Base-by-base conservation (phyloP, 1,284 basidiomycete species). In the Cystobasidiaceae sp. region DNA sequence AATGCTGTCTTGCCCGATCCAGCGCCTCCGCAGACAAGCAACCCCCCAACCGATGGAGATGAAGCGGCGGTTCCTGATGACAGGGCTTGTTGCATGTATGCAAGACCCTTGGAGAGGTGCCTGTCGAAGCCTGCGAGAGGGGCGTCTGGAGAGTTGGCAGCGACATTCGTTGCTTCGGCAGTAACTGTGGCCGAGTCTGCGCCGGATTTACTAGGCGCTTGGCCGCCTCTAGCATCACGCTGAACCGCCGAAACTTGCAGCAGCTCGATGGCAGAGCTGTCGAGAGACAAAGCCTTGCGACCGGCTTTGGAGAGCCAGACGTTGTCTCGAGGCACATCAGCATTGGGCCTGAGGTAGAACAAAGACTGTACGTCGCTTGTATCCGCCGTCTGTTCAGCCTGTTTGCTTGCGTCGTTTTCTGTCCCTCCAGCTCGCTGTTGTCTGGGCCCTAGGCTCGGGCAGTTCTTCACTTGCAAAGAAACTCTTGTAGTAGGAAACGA, bases 1-100 rank as follows among this genome's bases (percentile, higher is more conserved):
- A 94, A 81, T 0, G 86, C 86, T 0, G 91, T 93, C 77, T 93
- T 93, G 0, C 93, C 82, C 0, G 79, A 79, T 0, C 82, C 81
- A 44, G 79, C 76, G 3, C 75, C 74, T 0, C 82, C 82, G 1
- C 76, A 75, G 4, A 83, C 60, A 2, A 83, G 72, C 0, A 82
- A 70, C 30, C 77, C 75, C 2, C 55, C 15, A 2, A 27, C 41
- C 0, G 19, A 9, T n/a, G 3, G 44, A 44, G 33, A 28, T 23
- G 17, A 43, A 57, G 28, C 17, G 51, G 15, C n/a, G n/a, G n/a
- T n/a, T n/a, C n/a, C n/a, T 45, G 21, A 23, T 34, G 44, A 39
- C 11, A 71, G 61, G n/a, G 68, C 67, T 33, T 67, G 65, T 34
- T 68, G 30, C 25, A 70, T 52, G 33, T 67, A 67, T 13, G 41